Evolutionary conservation across 2,329 filamentous ascomycete species (phyloP).

Genomic region (Ceratocystis ficicola): DNA sequence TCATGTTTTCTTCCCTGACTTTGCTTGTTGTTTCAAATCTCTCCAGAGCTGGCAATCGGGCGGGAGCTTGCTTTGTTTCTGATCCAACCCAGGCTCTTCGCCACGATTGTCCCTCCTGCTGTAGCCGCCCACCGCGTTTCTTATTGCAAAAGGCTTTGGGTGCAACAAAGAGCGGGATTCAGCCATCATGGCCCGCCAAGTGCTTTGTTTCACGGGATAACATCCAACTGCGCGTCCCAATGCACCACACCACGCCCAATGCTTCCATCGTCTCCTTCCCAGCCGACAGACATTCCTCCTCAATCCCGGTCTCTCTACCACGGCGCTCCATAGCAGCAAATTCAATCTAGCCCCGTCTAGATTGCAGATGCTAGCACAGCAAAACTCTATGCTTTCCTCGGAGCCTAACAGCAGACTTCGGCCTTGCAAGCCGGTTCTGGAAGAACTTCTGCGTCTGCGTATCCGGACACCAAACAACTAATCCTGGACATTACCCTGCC

Average conservation of each 20-base stretch:
- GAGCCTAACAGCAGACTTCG: too few species aligned
- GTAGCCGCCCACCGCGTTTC: background rate
- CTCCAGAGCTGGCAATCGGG: too few species aligned
- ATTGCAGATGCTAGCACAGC: too few species aligned
- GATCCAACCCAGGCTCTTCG: background rate
- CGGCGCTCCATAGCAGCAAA: background rate
- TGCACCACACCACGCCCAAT: background rate
- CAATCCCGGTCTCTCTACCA: background rate
- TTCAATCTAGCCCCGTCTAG: too few species aligned
- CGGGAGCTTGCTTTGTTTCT: background rate
- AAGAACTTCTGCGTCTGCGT: too few species aligned
- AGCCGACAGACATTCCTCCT: background rate
- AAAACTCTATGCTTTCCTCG: too few species aligned
- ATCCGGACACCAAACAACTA: too few species aligned
- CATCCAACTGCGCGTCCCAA: background rate
- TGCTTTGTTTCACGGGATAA: background rate
- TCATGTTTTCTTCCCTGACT: too few species aligned
- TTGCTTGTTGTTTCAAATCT: too few species aligned
- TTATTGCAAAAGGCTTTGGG: background rate
- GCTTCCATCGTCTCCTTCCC: background rate
- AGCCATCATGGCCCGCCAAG: background rate
- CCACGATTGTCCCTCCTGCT: background rate
- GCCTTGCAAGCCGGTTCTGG: too few species aligned
- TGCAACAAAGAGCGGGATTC: background rate
- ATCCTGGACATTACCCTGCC: too few species aligned